phyloP scores from a whole-genome alignment of 2,329 filamentous ascomycete species.

The Cladosporium oxysporum region DNA sequence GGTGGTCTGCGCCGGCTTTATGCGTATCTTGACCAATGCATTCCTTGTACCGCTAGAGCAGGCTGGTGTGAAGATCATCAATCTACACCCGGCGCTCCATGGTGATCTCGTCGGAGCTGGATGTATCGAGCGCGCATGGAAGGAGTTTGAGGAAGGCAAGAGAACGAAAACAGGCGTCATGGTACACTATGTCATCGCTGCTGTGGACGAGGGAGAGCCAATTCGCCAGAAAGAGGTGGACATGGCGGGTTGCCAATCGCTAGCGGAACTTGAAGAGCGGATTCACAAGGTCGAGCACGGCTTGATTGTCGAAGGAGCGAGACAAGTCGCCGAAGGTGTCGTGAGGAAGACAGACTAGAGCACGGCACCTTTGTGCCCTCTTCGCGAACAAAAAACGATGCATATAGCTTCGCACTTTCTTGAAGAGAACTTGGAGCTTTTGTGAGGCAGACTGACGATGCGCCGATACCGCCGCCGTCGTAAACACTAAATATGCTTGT shows the following conservation, averaged over 20 bases:
- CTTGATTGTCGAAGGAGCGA: constrained; percentile 75
- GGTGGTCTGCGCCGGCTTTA: constrained; percentile 82
- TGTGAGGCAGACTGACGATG: not conserved
- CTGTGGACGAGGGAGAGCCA: constrained; percentile 78
- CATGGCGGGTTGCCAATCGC: constrained; percentile 57
- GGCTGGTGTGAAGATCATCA: constrained; percentile 70
- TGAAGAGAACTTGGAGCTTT: not conserved
- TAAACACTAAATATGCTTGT: not conserved
- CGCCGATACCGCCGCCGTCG: not conserved
- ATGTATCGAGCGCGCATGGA: constrained; percentile 77
- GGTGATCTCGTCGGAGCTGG: constrained; percentile 70
- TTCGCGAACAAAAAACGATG: not conserved
- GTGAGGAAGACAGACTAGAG: constrained; percentile 22
- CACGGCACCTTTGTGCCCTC: not conserved
- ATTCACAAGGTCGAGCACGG: constrained; percentile 78
- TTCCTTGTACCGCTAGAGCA: constrained; percentile 70
- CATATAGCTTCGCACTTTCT: not conserved
- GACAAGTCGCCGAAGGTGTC: constrained; percentile 45
- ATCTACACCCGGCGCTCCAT: constrained; percentile 75
- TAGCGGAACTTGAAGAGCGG: constrained; percentile 68
- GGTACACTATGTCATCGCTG: constrained; percentile 75
- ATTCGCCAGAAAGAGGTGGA: constrained; percentile 72
- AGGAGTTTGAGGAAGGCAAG: constrained; percentile 69
- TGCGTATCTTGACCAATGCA: constrained; percentile 73
- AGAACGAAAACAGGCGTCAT: constrained; percentile 76